Base-by-base conservation (phyloP, 2,329 filamentous ascomycete species). In the Aphanocladium album region DNA sequence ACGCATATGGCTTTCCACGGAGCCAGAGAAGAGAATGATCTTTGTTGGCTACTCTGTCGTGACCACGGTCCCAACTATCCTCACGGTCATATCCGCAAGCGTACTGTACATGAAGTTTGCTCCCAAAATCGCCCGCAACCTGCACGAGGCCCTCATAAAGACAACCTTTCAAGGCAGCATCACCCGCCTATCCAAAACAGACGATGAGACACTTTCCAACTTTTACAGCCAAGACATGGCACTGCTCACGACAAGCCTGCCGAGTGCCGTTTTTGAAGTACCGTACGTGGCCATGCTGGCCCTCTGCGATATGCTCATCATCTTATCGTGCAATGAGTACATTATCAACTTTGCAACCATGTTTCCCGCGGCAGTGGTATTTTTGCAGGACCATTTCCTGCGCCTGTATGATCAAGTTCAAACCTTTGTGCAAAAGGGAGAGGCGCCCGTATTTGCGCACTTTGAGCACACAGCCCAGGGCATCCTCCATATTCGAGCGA, bases 401-500 rank as follows among this genome's bases (percentile, higher is more conserved):
- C 63, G 65, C 8, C 74, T 73, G 2, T 74, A 73, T 1, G 62
- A 73, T 1, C 74, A 76, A 61, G 49, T 76, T 1, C 69, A 74
- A 7, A 57, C 71, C 8, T 60, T 76, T 14, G 72, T 74, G 21
- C 66, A 75, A 1, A 72, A 76, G 61, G 68, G 69, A 1, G 71
- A 70, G 56, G 67, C 66, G 3, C 72, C 72, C 3, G 63, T 76
- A 1, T 74, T 73, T 52, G 70, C 69, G 0, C 67, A 69, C 33
- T 72, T 77, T 39, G 68, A 74, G 23, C 80, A 83, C 60, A 77
- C 76, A 4, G 63, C 80, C 0, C 70, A 72, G 14, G 80, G 80
- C 1, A 63, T 82, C 1, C 64, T 72, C 0, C 81, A 79, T 0
- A 79, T 83, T 49, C 76, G 82, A 19, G 80, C 82, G 1, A 84